These are phyloP conservation scores for Taphrina populina DNA, from an alignment of 1,139 yeast genomes.

Conservation along the genomic window DNA sequence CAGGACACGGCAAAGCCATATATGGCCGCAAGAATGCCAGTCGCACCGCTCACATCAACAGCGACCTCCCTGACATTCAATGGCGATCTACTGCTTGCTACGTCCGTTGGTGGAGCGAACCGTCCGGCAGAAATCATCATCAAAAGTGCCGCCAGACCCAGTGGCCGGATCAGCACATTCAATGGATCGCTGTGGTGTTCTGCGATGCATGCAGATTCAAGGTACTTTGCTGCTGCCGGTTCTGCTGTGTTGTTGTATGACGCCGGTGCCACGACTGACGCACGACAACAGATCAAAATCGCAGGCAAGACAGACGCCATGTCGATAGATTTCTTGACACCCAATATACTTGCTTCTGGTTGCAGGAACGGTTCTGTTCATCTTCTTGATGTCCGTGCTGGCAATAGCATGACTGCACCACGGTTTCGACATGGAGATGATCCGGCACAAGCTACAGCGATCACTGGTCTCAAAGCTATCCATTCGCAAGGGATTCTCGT, in stretches of 20 bases:
- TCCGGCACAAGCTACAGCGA: neutral
- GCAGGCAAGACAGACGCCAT: constrained; percentile 33
- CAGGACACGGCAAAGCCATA: neutral
- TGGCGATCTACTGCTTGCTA: constrained; percentile 1
- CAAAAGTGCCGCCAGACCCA: neutral
- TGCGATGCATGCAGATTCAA: neutral
- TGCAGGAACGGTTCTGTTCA: constrained; percentile 30
- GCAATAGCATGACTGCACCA: neutral
- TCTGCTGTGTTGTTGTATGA: constrained; percentile 9
- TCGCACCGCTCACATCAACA: constrained; percentile 5
- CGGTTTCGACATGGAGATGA: constrained; percentile 9
- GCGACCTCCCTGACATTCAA: constrained; percentile 11
- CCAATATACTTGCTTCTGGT: constrained; percentile 21
- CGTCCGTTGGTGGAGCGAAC: constrained; percentile 14
- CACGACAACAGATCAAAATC: constrained; percentile 1
- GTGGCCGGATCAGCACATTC: constrained; percentile 6
- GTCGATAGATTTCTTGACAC: constrained; percentile 28
- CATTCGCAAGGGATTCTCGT: constrained; percentile 19
- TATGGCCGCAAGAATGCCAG: constrained; percentile 5
- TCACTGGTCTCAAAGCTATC: neutral
- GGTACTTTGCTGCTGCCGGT: constrained; percentile 9
- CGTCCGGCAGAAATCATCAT: constrained; percentile 16
- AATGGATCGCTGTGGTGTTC: constrained; percentile 21
- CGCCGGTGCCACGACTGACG: neutral
- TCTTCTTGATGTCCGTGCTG: constrained; percentile 20